A percentile compares a stretch with the other conserved stretches of the same genome.
Evolutionary conservation across 75 land plant species (phyloP).

Genomic region (Isoetes taiwanensis): DNA sequence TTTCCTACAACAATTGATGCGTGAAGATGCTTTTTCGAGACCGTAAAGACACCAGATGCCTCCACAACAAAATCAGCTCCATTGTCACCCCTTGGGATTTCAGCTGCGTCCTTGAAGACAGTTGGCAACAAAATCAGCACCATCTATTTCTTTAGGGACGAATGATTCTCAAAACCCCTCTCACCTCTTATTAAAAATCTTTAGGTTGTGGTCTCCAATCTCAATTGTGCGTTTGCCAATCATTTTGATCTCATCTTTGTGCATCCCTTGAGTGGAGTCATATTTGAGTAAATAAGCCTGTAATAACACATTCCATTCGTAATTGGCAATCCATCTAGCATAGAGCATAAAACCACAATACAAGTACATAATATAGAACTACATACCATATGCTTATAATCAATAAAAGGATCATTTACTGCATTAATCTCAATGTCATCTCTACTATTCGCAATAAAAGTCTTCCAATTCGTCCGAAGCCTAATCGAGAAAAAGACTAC

Average conservation of each 20-base stretch:
- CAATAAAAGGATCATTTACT: conserved; percentile 1
- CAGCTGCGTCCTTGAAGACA: neutral
- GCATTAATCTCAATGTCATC: neutral
- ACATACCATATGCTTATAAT: neutral
- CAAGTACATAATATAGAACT: no score
- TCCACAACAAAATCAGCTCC: conserved; percentile 1
- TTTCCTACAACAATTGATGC: no score
- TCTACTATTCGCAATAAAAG: neutral
- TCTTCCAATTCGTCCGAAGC: conserved; percentile 7
- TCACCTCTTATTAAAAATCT: neutral
- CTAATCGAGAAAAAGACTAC: no score
- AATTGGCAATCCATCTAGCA: no score
- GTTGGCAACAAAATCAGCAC: neutral
- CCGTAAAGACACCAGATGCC: conserved; percentile 6
- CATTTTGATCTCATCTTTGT: neutral
- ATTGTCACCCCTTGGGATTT: conserved; percentile 2
- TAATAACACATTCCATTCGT: no score
- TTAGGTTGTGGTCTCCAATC: neutral
- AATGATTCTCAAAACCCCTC: neutral
- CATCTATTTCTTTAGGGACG: neutral
- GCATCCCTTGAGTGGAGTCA: conserved; percentile 1
- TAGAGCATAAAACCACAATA: no score
- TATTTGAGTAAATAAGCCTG: conserved; percentile 3
- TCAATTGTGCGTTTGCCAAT: neutral
- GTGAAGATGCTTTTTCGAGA: neutral